Base-by-base conservation (phyloP, 768 basidiomycete species). In the Dioszegia crocea region DNA sequence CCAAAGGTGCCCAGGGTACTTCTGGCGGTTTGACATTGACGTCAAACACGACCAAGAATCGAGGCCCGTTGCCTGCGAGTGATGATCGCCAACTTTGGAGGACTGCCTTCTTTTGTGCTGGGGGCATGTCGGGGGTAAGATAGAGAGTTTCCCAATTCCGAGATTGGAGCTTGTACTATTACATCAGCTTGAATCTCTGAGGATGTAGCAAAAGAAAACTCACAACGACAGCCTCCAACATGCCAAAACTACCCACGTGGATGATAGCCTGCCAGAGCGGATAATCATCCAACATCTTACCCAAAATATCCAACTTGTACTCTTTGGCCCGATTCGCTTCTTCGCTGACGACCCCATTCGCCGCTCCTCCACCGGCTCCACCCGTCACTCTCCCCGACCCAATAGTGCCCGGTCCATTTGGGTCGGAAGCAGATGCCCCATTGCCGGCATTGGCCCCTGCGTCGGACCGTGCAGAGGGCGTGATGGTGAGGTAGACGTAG, bases 401-500 rank as follows among this genome's bases (percentile, higher is more conserved):
- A 65, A 96, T 96, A 59, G 93, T 93, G 6, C 92, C 73, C 12
- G 84, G 80, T n/a, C 75, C 76, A 39, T 60, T 46, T 5, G 38
- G 24, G 56, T 57, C 59, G 36, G 46, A 88, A 85, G 24, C 83
- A 80, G 43, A 88, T 27, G 53, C 40, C 8, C 23, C 46, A 14
- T 33, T 33, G 16, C 55, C 83, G 4, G 31, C 49, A 38, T 24
- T 39, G 12, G 49, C 9, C 3, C n/a, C n/a, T 3, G 57, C 62
- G 55, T 87, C 85, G 11, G 75, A 68, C 19, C 88, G 87, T 12
- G 91, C 67, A 1, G 74, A 73, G 3, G 51, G 51, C 1, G 91
- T 93, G 76, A 97, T 91, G 1, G 94, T 90, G 26, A 97, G 83
- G 74, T 96, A 99, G 38, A 98, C 83, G 78, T 98, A 99, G 78